Evolutionary conservation across 225 moss, liverwort and hornwort genomes (phyloP).

Genomic region (Polytrichum commune): DNA sequence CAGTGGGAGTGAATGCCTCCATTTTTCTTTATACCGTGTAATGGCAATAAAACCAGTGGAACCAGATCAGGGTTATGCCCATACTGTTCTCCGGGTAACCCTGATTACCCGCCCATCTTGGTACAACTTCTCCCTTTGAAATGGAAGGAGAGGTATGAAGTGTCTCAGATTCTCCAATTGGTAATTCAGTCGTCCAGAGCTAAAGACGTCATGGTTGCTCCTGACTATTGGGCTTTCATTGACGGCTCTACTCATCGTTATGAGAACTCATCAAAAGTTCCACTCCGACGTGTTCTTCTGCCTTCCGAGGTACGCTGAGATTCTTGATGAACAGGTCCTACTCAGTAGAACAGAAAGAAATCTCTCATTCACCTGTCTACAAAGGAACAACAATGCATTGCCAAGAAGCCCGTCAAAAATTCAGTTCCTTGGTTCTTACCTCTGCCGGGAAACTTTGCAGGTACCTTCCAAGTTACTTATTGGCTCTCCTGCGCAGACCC

Average conservation of each 20-base stretch:
- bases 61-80: not conserved
- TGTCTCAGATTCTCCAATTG: not conserved
- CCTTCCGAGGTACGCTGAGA: not conserved
- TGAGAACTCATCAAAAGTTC: not conserved
- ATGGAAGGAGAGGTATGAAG: not conserved
- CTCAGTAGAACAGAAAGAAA: too few relatives aligned
- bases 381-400: too few relatives aligned
- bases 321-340: too few relatives aligned
- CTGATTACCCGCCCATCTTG: not conserved
- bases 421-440: too few relatives aligned
- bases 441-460: too few relatives aligned
- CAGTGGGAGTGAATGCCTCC: too few relatives aligned
- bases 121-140: not conserved
- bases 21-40: too few relatives aligned
- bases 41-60: too few relatives aligned
- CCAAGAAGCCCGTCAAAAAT: too few relatives aligned
- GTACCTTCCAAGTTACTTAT: too few relatives aligned
- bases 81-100: constrained; percentile 2
- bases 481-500: too few relatives aligned
- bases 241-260: not conserved
- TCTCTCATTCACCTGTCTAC: too few relatives aligned
- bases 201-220: not conserved
- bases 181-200: not conserved
- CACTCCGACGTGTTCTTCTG: not conserved
- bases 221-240: not conserved